Percentiles rank a stretch among this genome's conserved stretches.
Conservation (phyloP, 345 rosid species). For the Moricandia arvensis region DNA sequence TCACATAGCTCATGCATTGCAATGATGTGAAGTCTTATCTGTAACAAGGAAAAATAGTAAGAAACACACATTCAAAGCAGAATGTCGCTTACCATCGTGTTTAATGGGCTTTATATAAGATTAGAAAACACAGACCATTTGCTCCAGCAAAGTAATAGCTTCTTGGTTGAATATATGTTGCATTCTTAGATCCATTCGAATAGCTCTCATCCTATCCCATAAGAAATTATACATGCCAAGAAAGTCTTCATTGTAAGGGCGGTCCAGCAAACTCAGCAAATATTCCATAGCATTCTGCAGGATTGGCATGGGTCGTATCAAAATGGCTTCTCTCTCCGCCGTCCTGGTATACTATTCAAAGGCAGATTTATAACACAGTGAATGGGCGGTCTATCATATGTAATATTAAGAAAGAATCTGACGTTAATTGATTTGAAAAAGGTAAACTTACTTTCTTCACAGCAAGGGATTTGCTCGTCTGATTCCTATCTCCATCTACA, state of each 20-base stretch:
- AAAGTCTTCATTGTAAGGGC: conserved; percentile 72
- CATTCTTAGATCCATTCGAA: conserved; percentile 96
- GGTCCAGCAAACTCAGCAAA: conserved; percentile 83
- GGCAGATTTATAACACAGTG: conserved; percentile 22
- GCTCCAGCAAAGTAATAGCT: conserved; percentile 87
- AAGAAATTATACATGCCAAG: conserved; percentile 88
- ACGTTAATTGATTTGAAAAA: neutral
- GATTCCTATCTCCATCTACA: conserved; percentile 89
- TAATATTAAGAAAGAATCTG: conserved; percentile 13
- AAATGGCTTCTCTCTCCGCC: conserved; percentile 85
- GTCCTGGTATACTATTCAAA: conserved; percentile 78
- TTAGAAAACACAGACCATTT: conserved; percentile 63
- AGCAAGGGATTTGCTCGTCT: conserved; percentile 77
- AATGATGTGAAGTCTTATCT: conserved; percentile 94
- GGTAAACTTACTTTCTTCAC: conserved; percentile 59
- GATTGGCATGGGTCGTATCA: conserved; percentile 92
- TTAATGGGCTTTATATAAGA: neutral
- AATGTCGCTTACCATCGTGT: neutral
- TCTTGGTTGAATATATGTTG: conserved; percentile 84
- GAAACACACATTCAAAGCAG: conserved; percentile 19
- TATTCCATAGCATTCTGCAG: conserved; percentile 75
- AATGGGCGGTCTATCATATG: conserved; percentile 1
- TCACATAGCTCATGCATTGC: conserved; percentile 98
- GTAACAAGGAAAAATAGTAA: conserved; percentile 39
- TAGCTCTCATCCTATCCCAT: conserved; percentile 99